Base-by-base conservation (phyloP, 345 rosid species). In the Pugionium cornutum region DNA sequence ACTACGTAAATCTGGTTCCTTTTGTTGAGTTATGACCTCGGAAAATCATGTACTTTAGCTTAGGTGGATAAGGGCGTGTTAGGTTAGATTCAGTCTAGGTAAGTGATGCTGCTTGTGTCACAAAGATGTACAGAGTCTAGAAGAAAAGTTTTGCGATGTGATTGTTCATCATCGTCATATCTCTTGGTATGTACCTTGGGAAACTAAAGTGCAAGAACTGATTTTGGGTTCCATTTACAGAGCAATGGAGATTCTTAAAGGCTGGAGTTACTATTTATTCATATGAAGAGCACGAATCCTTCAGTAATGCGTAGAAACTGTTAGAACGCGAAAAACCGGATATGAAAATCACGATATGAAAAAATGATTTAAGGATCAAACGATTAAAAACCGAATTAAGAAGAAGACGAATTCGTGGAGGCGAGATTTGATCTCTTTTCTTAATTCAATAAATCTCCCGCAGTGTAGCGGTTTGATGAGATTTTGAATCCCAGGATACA, bases 1-100 rank as follows among this genome's bases (percentile, higher is more conserved):
- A 49, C 28, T 51, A 36, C 30, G 25, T 37, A 9, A 51, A 5
- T 32, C 27, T 34, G 11, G 0, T 1, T 28, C n/a, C n/a, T 10
- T 8, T 6, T 32, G 46, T 30, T 59, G 34, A 52, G 45, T 51
- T 69, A 59, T 68, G 58, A 67, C 58, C 27, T 68, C 7, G 29
- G 25, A 28, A 35, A 3, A 18, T 44, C 9, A 44, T 69, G 62
- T 35, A 45, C 28, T 49, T 48, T 18, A 34, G 60, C 46, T 7
- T 60, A 56, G 52, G 59, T 64, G 70, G 2, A 64, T 11, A 48
- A 49, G 34, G 30, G 53, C 6, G 53, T 56, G 60, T 64, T 72
- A 64, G 76, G 70, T 64, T 64, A 72, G 70, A 65, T 50, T 65
- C 34, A 10, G 47, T 72, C 40, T 53, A 47, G 58, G 65, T 48